A percentile compares a stretch with the other conserved stretches of the same genome.
Conservation (phyloP, 2,329 filamentous ascomycete species). For the Sporothrix humicola region DNA sequence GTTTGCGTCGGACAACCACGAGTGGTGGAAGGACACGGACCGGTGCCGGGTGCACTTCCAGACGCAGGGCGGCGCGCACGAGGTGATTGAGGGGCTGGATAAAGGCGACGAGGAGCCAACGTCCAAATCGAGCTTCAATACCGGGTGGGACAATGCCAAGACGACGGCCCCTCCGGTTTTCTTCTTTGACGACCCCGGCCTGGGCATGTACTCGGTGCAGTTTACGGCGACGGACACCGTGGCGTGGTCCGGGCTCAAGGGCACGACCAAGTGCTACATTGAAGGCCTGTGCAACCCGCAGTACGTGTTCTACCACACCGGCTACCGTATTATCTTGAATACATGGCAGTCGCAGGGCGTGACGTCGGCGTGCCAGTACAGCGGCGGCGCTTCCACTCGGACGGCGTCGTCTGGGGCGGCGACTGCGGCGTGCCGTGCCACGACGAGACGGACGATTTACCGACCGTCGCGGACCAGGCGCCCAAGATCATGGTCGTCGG, state of each 20-base stretch:
- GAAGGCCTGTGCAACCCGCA: constrained; percentile 27
- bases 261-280: background rate
- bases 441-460: background rate
- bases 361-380: background rate
- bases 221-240: background rate
- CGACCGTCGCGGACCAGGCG: background rate
- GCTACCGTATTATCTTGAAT: constrained; percentile 20
- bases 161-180: background rate
- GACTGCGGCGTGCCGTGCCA: background rate
- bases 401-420: background rate
- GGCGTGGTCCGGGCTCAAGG: background rate
- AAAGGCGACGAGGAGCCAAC: background rate
- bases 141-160: background rate
- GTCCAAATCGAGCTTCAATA: background rate
- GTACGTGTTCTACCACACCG: constrained; percentile 21
- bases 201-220: background rate
- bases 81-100: background rate
- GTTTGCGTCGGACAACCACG: background rate
- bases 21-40: constrained; percentile 3
- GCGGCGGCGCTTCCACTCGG: background rate
- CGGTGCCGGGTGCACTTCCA: constrained; percentile 19
- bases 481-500: constrained; percentile 9
- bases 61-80: constrained; percentile 8
- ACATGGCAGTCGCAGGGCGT: constrained; percentile 25
- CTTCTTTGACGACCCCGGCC: background rate